Base-by-base conservation (phyloP, 352 stramenopile species). In the Phytophthora gonapodyides region DNA sequence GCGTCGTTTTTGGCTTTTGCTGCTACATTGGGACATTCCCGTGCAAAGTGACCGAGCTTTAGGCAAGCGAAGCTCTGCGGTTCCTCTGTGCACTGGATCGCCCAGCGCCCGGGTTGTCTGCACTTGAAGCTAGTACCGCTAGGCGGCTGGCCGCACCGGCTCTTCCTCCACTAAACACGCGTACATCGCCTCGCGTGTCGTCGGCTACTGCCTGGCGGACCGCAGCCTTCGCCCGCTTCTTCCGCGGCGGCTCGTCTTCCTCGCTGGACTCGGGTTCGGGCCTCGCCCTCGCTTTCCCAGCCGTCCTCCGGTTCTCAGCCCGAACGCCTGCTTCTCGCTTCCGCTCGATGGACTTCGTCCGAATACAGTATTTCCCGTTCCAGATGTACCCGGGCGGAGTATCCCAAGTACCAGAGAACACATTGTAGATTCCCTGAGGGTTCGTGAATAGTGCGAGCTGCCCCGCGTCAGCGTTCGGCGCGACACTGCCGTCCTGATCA, bases 361-460 rank as follows among this genome's bases (percentile, higher is more conserved):
- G 21, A 3, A 13, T 16, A 40, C 52, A 60, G 30, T 52, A 51
- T 31, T 51, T 50, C 2, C 42, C 52, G 19, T 51, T 60, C 42
- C 52, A 60, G 15, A 16, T 2, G 9, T 21, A 7, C 5, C 31
- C 51, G 9, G 41, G 41, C 21, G 51, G 41, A 11, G 33, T n/a
- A n/a, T n/a, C n/a, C n/a, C n/a, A n/a, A n/a, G 41, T 52, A 7
- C 52, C 41, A 7, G 52, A 45, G 1, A 44, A 42, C 0, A 7
- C 15, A 12, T 51, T 52, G 12, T 36, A 51, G 27, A 51, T 33
- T 2, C 52, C 52, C 15, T 51, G 41, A 9, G 27, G 19, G 15
- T 52, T 60, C 6, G 41, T 47, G 24, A 59, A 59, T 7, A 59
- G 27, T 17, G 50, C 50, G n/a, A n/a, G n/a, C n/a, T n/a, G n/a